Percentiles rank a stretch among this genome's conserved stretches.
Conservation (phyloP, 306 rosid genomes). For the Arachis stenosperma region DNA sequence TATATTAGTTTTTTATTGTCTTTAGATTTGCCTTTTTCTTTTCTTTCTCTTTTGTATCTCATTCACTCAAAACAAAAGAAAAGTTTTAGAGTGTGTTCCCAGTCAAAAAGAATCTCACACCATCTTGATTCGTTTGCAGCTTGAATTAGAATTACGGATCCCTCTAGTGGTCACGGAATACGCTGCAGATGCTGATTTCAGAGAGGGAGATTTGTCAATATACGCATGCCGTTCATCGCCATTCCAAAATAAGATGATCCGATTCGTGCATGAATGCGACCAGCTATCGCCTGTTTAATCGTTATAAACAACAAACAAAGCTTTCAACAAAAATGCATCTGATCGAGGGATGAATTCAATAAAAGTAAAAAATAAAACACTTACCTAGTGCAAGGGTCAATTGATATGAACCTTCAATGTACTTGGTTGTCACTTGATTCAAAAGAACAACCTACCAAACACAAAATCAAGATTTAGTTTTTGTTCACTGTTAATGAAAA, state of each 20-base stretch:
- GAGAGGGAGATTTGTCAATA: slow-evolving; percentile 83
- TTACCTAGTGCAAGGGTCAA: slow-evolving; percentile 87
- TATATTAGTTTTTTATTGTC: no score
- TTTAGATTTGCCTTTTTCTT: no score
- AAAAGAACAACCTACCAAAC: slow-evolving; percentile 81
- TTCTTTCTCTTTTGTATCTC: no score
- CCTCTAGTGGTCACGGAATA: slow-evolving; percentile 24
- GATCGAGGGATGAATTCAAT: slow-evolving; percentile 1
- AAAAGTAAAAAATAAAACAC: slow-evolving; percentile 1
- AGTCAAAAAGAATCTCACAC: slow-evolving; percentile 30
- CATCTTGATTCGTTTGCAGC: slow-evolving; percentile 40
- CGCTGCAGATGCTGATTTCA: background rate
- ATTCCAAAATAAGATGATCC: slow-evolving; percentile 82
- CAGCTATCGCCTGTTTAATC: slow-evolving; percentile 82
- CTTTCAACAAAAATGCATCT: background rate
- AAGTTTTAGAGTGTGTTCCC: background rate
- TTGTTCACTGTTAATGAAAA: no score
- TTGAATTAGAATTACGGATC: slow-evolving; percentile 11
- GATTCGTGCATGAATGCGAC: slow-evolving; percentile 92
- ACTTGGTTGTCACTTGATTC: slow-evolving; percentile 87
- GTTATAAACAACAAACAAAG: slow-evolving; percentile 41
- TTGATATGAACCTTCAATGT: slow-evolving; percentile 81
- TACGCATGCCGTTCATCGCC: slow-evolving; percentile 68
- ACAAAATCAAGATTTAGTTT: background rate
- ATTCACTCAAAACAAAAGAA: no score